phyloP scores from a whole-genome alignment of 1,284 basidiomycete species.

The Sporisorium graminicola region DNA sequence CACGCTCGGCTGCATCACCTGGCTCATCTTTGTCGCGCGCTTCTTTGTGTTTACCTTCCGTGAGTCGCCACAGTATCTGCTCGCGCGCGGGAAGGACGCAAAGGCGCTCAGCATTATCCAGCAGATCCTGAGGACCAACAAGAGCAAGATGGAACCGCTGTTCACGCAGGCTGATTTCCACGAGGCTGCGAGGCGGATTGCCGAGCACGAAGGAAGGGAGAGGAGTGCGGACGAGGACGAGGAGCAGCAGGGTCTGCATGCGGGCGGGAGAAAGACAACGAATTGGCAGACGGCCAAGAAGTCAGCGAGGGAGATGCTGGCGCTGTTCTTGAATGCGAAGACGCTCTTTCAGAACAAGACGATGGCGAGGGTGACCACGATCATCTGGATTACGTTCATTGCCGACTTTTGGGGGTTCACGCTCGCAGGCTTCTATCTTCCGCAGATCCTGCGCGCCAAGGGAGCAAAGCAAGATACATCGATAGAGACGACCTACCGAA shows the following conservation, averaged over 20 bases:
- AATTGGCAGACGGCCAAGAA: constrained; percentile 29
- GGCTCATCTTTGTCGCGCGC: constrained; percentile 63
- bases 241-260: constrained; percentile 24
- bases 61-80: constrained; percentile 65
- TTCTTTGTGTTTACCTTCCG: constrained; percentile 63
- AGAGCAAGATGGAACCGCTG: constrained; percentile 61
- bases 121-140: constrained; percentile 66
- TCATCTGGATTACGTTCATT: constrained; percentile 64
- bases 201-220: constrained; percentile 20
- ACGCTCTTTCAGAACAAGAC: constrained; percentile 69
- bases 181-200: constrained; percentile 64
- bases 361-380: constrained; percentile 67
- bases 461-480: constrained; percentile 65
- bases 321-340: constrained; percentile 67
- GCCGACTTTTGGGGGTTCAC: constrained; percentile 70
- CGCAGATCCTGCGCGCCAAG: constrained; percentile 69
- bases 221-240: constrained; percentile 25
- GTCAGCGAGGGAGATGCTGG: constrained; percentile 51
- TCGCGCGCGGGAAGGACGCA: constrained; percentile 57
- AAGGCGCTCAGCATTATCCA: constrained; percentile 55
- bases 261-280: constrained; percentile 8
- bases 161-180: constrained; percentile 70
- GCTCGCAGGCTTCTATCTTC: constrained; percentile 70
- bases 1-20: constrained; percentile 63
- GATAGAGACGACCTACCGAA: constrained; percentile 70